These are phyloP conservation scores for Rhodotorula graminis DNA, from an alignment of 768 basidiomycete genomes.

Conservation along the genomic window DNA sequence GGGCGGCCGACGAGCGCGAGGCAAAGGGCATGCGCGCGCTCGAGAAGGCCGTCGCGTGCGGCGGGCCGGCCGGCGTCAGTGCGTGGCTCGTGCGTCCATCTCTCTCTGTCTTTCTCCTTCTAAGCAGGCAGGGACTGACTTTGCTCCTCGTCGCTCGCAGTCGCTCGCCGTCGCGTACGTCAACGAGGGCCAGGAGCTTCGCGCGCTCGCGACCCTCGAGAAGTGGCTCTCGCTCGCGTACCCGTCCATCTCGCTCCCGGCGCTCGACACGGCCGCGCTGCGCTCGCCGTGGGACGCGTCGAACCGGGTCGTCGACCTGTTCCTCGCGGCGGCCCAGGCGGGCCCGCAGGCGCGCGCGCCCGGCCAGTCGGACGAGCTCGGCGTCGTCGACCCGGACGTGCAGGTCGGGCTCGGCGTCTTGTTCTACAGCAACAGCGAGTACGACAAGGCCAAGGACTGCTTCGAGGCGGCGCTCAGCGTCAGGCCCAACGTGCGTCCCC, in stretches of 20 bases:
- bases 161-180: constrained; percentile 93
- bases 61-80: constrained; percentile 65
- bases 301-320: constrained; percentile 71
- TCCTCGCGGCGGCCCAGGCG: constrained; percentile 71
- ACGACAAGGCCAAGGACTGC: constrained; percentile 86
- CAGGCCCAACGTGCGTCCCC: constrained; percentile 61
- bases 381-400: constrained; percentile 65
- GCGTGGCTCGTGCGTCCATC: constrained; percentile 63
- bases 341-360: constrained; percentile 64
- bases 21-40: constrained; percentile 49
- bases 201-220: constrained; percentile 75
- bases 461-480: constrained; percentile 79
- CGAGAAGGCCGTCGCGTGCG: constrained; percentile 45
- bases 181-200: constrained; percentile 85
- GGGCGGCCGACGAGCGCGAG: constrained; percentile 55
- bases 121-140: no score
- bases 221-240: constrained; percentile 72
- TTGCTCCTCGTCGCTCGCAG: constrained; percentile 54
- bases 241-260: constrained; percentile 45
- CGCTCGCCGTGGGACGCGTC: constrained; percentile 70
- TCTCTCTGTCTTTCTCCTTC: constrained; percentile 48
- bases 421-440: constrained; percentile 73
- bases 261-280: constrained; percentile 19
- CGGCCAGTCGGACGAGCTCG: constrained; percentile 15
- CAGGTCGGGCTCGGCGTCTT: constrained; percentile 89